Conservation (phyloP, 2,329 filamentous ascomycete species). For the Aspergillus transmontanensis region DNA sequence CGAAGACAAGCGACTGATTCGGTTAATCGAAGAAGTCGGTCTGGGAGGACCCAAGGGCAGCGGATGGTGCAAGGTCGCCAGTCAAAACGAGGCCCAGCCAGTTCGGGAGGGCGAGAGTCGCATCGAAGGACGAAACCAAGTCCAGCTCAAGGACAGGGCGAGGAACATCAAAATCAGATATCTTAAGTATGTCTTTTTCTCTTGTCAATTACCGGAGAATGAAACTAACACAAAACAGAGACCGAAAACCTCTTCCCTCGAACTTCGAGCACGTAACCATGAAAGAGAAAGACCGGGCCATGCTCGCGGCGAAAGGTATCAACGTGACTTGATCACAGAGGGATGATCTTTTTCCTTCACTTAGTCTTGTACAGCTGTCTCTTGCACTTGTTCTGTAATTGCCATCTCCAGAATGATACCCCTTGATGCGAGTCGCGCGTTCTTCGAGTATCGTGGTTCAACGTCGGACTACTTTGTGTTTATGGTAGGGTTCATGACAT, state of each 20-base stretch:
- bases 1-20: constrained; percentile 50
- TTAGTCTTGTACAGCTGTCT: too few relatives aligned
- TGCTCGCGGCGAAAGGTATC: constrained; percentile 16
- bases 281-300: constrained; percentile 23
- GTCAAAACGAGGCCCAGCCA: constrained; percentile 33
- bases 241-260: constrained; percentile 38
- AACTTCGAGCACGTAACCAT: constrained; percentile 49
- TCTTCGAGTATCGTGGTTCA: background rate
- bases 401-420: background rate
- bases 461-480: background rate
- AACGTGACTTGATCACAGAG: background rate
- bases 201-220: background rate
- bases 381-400: too few relatives aligned
- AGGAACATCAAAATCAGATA: constrained; percentile 53
- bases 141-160: constrained; percentile 58
- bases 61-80: constrained; percentile 51
- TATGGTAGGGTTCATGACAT: background rate
- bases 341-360: too few relatives aligned
- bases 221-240: constrained; percentile 22
- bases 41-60: constrained; percentile 34
- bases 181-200: constrained; percentile 8
- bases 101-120: constrained; percentile 30
- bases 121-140: constrained; percentile 49
- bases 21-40: constrained; percentile 47
- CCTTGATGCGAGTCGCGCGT: background rate